Conservation (phyloP, 192 early-diverging fungal genomes). For the Mortierella hygrophila region DNA sequence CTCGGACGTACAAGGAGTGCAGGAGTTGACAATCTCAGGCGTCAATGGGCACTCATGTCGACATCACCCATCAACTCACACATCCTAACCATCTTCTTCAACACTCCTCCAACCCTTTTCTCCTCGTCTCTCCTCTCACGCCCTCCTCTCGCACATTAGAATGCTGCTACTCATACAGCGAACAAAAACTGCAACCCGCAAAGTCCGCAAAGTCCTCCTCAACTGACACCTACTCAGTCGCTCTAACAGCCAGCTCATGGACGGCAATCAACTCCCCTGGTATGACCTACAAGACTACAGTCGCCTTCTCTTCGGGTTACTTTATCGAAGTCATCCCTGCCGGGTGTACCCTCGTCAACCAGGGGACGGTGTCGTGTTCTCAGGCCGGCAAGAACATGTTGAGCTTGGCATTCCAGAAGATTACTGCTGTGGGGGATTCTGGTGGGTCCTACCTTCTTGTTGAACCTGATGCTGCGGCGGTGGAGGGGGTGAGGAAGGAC, state of each 20-base stretch:
- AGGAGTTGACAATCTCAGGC: background rate
- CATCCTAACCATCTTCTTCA: too few species aligned
- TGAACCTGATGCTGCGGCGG: background rate
- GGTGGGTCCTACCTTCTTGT: background rate
- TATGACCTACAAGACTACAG: background rate
- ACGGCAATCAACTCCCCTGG: background rate
- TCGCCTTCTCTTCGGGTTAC: constrained; percentile 9
- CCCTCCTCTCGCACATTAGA: background rate
- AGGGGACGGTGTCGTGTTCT: background rate
- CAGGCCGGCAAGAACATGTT: background rate
- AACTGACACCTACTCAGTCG: background rate
- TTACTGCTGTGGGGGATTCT: background rate
- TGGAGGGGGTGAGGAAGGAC: background rate
- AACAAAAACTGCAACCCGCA: background rate
- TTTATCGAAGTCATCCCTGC: background rate
- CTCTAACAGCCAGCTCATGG: constrained; percentile 6
- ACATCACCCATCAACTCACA: too few species aligned
- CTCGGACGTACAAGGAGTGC: background rate
- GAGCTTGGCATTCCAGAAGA: background rate
- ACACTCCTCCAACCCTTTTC: too few species aligned
- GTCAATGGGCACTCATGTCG: background rate
- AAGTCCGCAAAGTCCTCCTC: background rate
- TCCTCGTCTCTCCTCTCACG: too few species aligned
- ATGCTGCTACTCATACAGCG: constrained; percentile 14
- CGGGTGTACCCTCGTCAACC: background rate